phyloP scores from a whole-genome alignment of 2,329 filamentous ascomycete species.

The Cryoendolithus antarcticus region DNA sequence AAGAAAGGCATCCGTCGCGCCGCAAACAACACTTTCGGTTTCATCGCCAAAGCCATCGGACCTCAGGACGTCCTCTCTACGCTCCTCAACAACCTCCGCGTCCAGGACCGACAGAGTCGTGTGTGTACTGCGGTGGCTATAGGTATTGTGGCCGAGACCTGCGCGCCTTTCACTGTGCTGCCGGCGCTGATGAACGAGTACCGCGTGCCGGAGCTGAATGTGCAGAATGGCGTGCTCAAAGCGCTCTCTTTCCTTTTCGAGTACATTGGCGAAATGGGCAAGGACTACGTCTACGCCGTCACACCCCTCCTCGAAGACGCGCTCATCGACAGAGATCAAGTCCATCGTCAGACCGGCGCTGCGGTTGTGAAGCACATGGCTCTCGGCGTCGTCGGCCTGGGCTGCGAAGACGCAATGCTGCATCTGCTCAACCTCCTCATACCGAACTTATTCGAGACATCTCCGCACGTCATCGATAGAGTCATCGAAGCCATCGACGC shows the following conservation, averaged over 20 bases:
- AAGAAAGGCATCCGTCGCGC: constrained; percentile 98
- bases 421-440: constrained; percentile 93
- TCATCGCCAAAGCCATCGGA: constrained; percentile 97
- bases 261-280: constrained; percentile 98
- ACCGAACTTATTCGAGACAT: constrained; percentile 95
- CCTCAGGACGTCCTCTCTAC: constrained; percentile 95
- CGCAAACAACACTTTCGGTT: constrained; percentile 98
- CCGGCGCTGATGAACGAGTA: constrained; percentile 99
- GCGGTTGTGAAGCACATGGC: constrained; percentile 97
- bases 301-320: constrained; percentile 93
- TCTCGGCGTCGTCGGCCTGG: constrained; percentile 89
- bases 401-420: constrained; percentile 96
- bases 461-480: constrained; percentile 93
- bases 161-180: constrained; percentile 95
- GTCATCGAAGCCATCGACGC: constrained; percentile 97
- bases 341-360: constrained; percentile 91
- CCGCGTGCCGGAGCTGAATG: constrained; percentile 92
- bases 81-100: constrained; percentile 87
- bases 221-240: constrained; percentile 97
- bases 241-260: constrained; percentile 95
- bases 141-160: constrained; percentile 96
- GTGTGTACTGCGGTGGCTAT: constrained; percentile 98
- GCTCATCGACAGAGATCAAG: constrained; percentile 93
- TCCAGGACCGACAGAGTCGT: constrained; percentile 94
- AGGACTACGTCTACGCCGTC: constrained; percentile 98